phyloP scores from a whole-genome alignment of 2,329 filamentous ascomycete species.

The Pestalotiopsis sp. region DNA sequence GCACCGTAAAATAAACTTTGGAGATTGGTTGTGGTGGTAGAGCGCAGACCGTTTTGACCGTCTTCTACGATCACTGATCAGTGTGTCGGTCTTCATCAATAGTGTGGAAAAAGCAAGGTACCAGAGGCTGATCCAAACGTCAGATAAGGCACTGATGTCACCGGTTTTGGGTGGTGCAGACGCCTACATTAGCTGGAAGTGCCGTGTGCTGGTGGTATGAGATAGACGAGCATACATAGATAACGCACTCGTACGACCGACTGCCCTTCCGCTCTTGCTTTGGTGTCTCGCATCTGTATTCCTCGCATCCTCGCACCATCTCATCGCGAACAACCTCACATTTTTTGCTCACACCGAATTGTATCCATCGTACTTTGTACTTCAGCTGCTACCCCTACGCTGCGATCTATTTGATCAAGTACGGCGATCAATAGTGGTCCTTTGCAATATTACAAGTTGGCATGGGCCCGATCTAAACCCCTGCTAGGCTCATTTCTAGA shows the following conservation, averaged over 20 bases:
- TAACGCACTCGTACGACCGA: neutral
- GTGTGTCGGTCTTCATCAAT: neutral
- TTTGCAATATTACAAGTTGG: neutral
- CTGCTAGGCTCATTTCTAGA: neutral
- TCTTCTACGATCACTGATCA: neutral
- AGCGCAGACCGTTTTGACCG: neutral
- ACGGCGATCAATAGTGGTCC: constrained; percentile 1
- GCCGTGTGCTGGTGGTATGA: neutral
- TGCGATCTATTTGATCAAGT: constrained; percentile 2
- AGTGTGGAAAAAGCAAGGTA: constrained; percentile 1
- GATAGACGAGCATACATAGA: neutral
- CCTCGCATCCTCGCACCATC: neutral
- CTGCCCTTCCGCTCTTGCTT: neutral
- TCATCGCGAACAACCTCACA: neutral
- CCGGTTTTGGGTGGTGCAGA: neutral
- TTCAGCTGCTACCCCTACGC: neutral
- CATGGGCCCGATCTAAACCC: neutral
- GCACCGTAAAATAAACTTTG: neutral
- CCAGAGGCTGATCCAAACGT: neutral
- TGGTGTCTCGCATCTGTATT: neutral
- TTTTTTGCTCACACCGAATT: neutral
- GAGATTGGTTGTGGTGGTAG: neutral
- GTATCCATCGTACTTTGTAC: neutral
- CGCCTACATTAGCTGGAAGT: neutral
- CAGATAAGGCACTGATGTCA: constrained; percentile 1